Conservation (phyloP, 345 rosid genomes). For the Linum trigynum region DNA sequence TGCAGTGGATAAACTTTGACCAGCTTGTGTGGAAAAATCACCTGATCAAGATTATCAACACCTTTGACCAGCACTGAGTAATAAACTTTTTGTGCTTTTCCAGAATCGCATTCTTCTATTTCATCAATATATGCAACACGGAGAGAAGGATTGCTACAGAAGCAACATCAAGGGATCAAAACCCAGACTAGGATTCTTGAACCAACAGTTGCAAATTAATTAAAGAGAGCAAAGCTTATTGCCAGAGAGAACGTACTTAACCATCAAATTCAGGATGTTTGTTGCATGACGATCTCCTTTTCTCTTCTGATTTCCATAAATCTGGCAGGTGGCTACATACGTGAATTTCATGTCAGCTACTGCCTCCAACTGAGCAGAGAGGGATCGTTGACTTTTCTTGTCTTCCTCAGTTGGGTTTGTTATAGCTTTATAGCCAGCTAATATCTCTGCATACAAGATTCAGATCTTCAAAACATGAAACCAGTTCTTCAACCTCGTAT, state of each 20-base stretch:
- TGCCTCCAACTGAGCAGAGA: slow-evolving; percentile 80
- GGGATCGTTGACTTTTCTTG: slow-evolving; percentile 79
- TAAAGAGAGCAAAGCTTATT: not conserved
- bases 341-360: slow-evolving; percentile 94
- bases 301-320: slow-evolving; percentile 84
- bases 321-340: slow-evolving; percentile 94
- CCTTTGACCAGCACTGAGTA: slow-evolving; percentile 90
- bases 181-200: slow-evolving; percentile 6
- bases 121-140: slow-evolving; percentile 97
- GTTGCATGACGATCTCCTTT: slow-evolving; percentile 93
- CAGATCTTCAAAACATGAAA: slow-evolving; percentile 1
- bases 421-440: slow-evolving; percentile 88
- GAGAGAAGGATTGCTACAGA: slow-evolving; percentile 76
- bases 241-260: slow-evolving; percentile 57
- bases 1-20: not conserved
- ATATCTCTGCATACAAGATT: slow-evolving; percentile 54
- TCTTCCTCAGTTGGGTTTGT: slow-evolving; percentile 78
- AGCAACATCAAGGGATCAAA: slow-evolving; percentile 18
- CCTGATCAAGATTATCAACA: slow-evolving; percentile 91
- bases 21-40: slow-evolving; percentile 18
- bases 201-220: too few relatives aligned
- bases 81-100: slow-evolving; percentile 62
- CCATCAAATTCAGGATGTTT: slow-evolving; percentile 91
- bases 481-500: not conserved
- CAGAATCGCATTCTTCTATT: slow-evolving; percentile 83